A percentile compares a stretch with the other conserved stretches of the same genome.
Conservation (phyloP, 345 rosid genomes). For the Rhizophora apiculata region DNA sequence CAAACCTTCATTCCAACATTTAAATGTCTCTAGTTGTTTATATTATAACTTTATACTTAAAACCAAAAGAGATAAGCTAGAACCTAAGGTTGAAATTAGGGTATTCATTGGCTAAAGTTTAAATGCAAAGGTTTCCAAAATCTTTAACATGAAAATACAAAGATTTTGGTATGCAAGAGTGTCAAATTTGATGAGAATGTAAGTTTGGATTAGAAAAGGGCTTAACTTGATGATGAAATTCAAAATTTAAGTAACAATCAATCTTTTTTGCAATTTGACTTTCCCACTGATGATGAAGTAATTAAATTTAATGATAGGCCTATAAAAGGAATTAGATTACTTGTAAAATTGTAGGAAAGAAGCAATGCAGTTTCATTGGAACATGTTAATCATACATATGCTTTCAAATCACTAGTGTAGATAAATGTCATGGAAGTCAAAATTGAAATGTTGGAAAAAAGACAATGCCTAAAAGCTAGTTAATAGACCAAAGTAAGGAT, state of each 20-base stretch:
- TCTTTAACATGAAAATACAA: background rate
- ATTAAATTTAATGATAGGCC: too few relatives aligned
- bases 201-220: background rate
- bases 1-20: background rate
- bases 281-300: too few relatives aligned
- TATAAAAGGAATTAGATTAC: too few relatives aligned
- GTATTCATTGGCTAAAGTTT: background rate
- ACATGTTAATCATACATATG: too few relatives aligned
- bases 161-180: too few relatives aligned
- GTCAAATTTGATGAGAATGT: background rate
- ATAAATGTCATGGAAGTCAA: background rate
- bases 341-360: too few relatives aligned
- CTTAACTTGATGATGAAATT: fast-evolving
- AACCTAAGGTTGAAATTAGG: background rate
- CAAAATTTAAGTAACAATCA: too few relatives aligned
- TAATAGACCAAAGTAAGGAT: background rate
- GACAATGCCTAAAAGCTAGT: background rate
- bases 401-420: fast-evolving
- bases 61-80: background rate
- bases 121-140: too few relatives aligned
- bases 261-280: too few relatives aligned
- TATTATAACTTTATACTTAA: background rate
- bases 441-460: background rate
- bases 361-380: too few relatives aligned
- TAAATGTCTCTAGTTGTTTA: background rate